A percentile compares a stretch with the other conserved stretches of the same genome.
phyloP scores from a whole-genome alignment of 129 eudicot species.

The Lonicera japonica region DNA sequence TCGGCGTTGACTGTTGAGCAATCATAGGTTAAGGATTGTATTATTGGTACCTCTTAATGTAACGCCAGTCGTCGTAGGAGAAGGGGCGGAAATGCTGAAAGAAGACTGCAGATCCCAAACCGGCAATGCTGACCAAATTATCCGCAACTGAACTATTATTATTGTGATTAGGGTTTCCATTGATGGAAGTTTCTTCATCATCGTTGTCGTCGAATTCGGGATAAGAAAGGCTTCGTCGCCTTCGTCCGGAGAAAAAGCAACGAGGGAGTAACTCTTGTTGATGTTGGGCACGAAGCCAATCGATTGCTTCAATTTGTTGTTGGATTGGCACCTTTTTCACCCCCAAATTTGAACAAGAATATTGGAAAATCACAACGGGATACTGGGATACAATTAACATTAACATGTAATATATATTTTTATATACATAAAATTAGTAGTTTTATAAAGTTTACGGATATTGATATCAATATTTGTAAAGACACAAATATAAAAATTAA shows the following conservation, averaged over 20 bases:
- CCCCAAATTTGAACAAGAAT: background rate
- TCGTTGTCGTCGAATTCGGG: constrained; percentile 4
- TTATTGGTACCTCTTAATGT: constrained; percentile 67
- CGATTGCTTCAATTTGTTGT: constrained; percentile 69
- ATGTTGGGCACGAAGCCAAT: constrained; percentile 74
- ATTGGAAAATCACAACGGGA: background rate
- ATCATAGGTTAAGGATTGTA: background rate
- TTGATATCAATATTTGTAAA: no score
- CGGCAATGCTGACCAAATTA: constrained; percentile 63
- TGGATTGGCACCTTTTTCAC: constrained; percentile 73
- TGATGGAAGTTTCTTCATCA: constrained; percentile 11
- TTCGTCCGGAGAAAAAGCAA: constrained; percentile 81
- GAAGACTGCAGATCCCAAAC: constrained; percentile 87
- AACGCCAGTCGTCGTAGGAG: constrained; percentile 76
- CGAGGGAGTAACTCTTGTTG: constrained; percentile 54
- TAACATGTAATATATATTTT: no score
- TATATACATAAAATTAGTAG: no score
- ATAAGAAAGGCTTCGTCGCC: constrained; percentile 13
- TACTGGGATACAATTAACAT: no score
- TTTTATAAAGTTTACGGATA: no score
- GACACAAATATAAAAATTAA: no score
- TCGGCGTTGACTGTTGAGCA: background rate
- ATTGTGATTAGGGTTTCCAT: constrained; percentile 19
- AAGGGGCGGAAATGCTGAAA: constrained; percentile 65
- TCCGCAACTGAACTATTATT: constrained; percentile 9